These are phyloP conservation scores for Alternaria arborescens DNA, from an alignment of 2,329 filamentous ascomycete species.

Conservation along the genomic window DNA sequence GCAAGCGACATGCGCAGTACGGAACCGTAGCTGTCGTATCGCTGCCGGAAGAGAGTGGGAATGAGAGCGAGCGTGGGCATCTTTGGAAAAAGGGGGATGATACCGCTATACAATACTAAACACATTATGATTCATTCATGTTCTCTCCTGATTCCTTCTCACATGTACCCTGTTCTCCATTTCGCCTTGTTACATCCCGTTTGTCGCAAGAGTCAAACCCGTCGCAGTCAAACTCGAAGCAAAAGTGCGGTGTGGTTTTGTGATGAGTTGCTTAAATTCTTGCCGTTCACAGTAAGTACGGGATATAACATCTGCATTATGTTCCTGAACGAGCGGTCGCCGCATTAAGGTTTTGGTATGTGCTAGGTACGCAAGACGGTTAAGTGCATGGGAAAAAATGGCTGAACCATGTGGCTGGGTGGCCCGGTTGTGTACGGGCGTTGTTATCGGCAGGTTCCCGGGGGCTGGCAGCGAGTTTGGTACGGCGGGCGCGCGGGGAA, in stretches of 20 bases:
- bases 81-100: not conserved
- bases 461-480: not conserved
- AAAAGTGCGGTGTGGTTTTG: not conserved
- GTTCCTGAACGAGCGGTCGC: constrained; percentile 38
- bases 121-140: constrained; percentile 1
- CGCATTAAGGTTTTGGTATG: constrained; percentile 41
- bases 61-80: not conserved
- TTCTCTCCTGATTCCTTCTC: not conserved
- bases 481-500: not conserved
- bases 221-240: not conserved
- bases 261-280: not conserved
- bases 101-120: not conserved
- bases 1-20: not conserved
- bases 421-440: not conserved
- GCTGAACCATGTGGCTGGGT: constrained; percentile 14
- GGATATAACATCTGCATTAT: constrained; percentile 29
- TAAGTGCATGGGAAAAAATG: constrained; percentile 14
- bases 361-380: constrained; percentile 23
- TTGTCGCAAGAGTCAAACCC: no score
- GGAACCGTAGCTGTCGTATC: not conserved
- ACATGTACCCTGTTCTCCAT: no score
- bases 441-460: constrained; percentile 18
- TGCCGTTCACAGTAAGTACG: not conserved
- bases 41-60: not conserved
- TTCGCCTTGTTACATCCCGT: no score